A percentile compares a stretch with the other conserved stretches of the same genome.
phyloP scores from a whole-genome alignment of 495 filamentous ascomycete genomes.

The Echria macrotheca region DNA sequence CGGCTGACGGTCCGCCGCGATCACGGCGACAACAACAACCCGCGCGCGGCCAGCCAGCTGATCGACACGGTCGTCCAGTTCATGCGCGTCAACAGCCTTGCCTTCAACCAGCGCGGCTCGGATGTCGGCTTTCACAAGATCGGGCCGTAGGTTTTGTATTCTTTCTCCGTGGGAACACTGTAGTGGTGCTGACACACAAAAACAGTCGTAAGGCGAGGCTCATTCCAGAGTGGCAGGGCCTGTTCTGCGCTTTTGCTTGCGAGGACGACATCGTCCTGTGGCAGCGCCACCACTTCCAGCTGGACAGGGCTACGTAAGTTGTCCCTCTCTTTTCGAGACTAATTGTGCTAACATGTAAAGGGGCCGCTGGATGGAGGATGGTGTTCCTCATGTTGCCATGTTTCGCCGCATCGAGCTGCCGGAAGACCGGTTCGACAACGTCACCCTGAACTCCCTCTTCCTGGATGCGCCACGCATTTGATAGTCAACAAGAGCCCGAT shows the following conservation, averaged over 20 bases:
- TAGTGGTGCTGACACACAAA: too few species aligned
- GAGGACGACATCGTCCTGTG: constrained; percentile 55
- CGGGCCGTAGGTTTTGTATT: too few species aligned
- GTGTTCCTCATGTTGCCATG: constrained; percentile 82
- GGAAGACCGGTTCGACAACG: neutral
- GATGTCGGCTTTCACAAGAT: constrained; percentile 1
- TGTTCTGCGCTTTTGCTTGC: constrained; percentile 73
- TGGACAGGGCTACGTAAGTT: constrained; percentile 60
- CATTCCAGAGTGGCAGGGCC: constrained; percentile 56
- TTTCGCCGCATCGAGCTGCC: constrained; percentile 26
- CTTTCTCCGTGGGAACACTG: too few species aligned
- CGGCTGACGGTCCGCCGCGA: constrained; percentile 61
- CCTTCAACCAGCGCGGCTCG: constrained; percentile 41
- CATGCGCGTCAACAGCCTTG: constrained; percentile 49
- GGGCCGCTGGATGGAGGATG: constrained; percentile 78
- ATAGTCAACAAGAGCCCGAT: neutral
- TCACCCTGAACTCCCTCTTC: neutral
- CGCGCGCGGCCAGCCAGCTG: too few species aligned
- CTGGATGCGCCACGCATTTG: neutral
- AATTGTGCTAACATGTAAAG: too few species aligned
- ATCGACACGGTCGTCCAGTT: constrained; percentile 58
- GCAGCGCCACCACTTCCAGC: constrained; percentile 59
- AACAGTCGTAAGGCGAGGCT: constrained; percentile 14
- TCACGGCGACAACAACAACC: constrained; percentile 57
- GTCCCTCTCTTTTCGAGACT: too few species aligned